These are phyloP conservation scores for Biscogniauxia sp. DNA, from an alignment of 2,329 filamentous ascomycete genomes.

Conservation along the genomic window DNA sequence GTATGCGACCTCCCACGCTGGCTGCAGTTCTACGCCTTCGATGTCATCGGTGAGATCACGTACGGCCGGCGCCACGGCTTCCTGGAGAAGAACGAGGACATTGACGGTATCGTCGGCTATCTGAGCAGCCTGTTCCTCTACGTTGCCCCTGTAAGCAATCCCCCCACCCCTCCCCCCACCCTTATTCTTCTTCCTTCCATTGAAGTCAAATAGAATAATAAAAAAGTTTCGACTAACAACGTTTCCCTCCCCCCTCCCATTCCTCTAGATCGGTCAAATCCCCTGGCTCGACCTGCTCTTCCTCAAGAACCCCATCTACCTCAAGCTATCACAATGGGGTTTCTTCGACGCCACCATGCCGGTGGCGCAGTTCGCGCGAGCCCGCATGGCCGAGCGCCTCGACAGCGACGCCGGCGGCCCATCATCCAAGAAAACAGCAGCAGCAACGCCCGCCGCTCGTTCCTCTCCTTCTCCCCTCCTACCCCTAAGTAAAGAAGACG, in stretches of 20 bases:
- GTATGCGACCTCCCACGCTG: conserved; percentile 66
- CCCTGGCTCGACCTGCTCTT: conserved; percentile 67
- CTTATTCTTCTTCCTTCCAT: neutral
- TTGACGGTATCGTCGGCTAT: conserved; percentile 70
- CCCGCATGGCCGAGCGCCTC: conserved; percentile 64
- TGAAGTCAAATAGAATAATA: neutral
- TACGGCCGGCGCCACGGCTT: conserved; percentile 76
- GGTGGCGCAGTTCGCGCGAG: conserved; percentile 68
- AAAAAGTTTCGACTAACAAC: neutral
- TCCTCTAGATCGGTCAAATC: conserved; percentile 66
- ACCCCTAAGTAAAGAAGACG: conserved; percentile 33
- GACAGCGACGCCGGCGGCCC: conserved; percentile 22
- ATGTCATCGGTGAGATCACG: conserved; percentile 76
- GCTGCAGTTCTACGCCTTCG: conserved; percentile 80
- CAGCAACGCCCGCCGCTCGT: conserved; percentile 21
- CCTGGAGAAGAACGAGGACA: conserved; percentile 69
- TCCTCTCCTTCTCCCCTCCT: no score
- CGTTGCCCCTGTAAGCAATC: conserved; percentile 59
- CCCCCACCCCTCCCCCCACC: neutral
- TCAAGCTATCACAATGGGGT: conserved; percentile 65
- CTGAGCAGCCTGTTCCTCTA: conserved; percentile 66
- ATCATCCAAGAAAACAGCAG: conserved; percentile 27
- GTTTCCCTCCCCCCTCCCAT: no score
- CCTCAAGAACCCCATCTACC: conserved; percentile 72
- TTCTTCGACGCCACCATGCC: conserved; percentile 68